Conservation (phyloP, 2,329 filamentous ascomycete genomes). For the Phyllosticta citriasiana region DNA sequence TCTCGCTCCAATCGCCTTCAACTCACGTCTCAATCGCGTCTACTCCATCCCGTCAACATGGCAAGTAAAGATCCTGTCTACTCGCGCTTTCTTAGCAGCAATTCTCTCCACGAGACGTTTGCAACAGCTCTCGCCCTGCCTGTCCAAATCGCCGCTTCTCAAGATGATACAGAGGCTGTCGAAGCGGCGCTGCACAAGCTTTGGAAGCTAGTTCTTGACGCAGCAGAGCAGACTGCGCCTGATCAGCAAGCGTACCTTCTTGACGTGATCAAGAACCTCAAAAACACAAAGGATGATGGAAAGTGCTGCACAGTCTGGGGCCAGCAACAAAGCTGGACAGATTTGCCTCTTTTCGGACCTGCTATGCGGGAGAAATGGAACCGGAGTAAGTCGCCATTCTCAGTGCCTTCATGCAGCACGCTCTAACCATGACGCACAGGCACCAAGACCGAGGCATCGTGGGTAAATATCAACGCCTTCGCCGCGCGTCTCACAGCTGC, state of each 20-base stretch:
- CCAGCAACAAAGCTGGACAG: constrained; percentile 1
- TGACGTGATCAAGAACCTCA: constrained; percentile 1
- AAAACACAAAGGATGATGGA: background rate
- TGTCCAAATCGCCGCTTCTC: background rate
- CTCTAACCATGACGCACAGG: background rate
- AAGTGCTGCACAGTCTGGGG: constrained; percentile 5
- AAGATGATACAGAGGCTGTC: background rate
- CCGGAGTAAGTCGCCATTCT: background rate
- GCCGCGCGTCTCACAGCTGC: constrained; percentile 6
- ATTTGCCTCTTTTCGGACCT: constrained; percentile 6
- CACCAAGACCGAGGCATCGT: background rate
- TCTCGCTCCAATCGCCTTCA: background rate
- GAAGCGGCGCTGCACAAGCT: constrained; percentile 1
- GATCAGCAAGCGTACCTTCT: constrained; percentile 1
- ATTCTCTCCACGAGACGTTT: background rate
- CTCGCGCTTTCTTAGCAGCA: background rate
- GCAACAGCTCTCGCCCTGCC: background rate
- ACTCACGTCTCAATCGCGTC: background rate
- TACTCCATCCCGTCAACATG: background rate
- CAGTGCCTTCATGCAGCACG: background rate
- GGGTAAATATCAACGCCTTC: constrained; percentile 9
- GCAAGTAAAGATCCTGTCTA: background rate
- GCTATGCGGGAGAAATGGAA: constrained; percentile 1
- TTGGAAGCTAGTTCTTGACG: background rate
- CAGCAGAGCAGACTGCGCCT: constrained; percentile 6